A percentile compares a stretch with the other conserved stretches of the same genome.
These are phyloP conservation scores for Boletus sp. DNA, from an alignment of 1,284 basidiomycete species.

Conservation along the genomic window DNA sequence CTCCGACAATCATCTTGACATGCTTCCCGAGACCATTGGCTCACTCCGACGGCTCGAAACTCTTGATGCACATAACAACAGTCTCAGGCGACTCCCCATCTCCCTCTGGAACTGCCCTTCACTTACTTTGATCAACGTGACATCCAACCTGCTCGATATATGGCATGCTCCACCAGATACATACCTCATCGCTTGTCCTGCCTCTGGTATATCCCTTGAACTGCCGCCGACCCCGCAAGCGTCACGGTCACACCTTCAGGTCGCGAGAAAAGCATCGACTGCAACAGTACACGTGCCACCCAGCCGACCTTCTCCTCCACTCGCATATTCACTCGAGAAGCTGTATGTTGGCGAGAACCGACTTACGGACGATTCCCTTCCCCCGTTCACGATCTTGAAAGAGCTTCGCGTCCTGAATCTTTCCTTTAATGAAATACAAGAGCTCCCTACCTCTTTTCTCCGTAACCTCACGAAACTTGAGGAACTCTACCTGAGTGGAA, in stretches of 20 bases:
- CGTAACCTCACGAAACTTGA: slow-evolving; percentile 70
- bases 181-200: slow-evolving; percentile 15
- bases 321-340: slow-evolving; percentile 74
- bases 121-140: slow-evolving; percentile 80
- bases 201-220: slow-evolving; percentile 30
- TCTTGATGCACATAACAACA: slow-evolving; percentile 93
- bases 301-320: slow-evolving; percentile 57
- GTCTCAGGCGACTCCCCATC: slow-evolving; percentile 76
- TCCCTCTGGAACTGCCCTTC: slow-evolving; percentile 86
- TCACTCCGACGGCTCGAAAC: slow-evolving; percentile 74
- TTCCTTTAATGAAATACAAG: slow-evolving; percentile 95
- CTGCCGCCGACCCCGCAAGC: slow-evolving; percentile 17
- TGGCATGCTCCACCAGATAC: slow-evolving; percentile 67
- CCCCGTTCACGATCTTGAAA: slow-evolving; percentile 73
- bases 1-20: slow-evolving; percentile 87
- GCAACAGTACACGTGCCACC: slow-evolving; percentile 23
- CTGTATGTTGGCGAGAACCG: slow-evolving; percentile 92
- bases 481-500: slow-evolving; percentile 93
- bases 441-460: slow-evolving; percentile 83
- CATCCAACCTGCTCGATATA: slow-evolving; percentile 83
- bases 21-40: slow-evolving; percentile 81
- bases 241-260: slow-evolving; percentile 25
- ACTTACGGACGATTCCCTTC: slow-evolving; percentile 83
- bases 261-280: slow-evolving; percentile 32
- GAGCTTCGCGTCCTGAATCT: slow-evolving; percentile 87